These are phyloP conservation scores for Gastrolobium bilobum DNA, from an alignment of 306 rosid species.

Conservation along the genomic window DNA sequence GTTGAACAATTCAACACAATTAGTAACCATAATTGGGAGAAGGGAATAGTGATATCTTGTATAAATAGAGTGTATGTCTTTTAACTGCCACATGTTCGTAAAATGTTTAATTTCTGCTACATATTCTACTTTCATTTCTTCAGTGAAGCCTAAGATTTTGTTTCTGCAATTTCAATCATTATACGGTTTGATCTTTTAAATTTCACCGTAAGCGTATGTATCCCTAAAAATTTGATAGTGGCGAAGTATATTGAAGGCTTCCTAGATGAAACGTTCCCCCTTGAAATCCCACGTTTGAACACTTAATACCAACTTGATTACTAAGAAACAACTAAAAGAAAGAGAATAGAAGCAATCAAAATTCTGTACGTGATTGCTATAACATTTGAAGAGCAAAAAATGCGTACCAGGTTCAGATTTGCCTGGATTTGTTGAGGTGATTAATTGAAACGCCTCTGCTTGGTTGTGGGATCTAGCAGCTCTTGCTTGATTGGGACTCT, in stretches of 20 bases:
- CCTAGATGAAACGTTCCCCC: not conserved
- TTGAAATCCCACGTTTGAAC: not conserved
- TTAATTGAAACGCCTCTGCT: not conserved
- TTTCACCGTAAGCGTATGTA: not conserved
- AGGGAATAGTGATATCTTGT: slow-evolving; percentile 44
- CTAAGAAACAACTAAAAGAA: not conserved
- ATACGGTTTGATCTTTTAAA: slow-evolving; percentile 11
- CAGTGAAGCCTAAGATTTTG: not conserved
- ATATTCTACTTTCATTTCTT: slow-evolving; percentile 18
- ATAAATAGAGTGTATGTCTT: slow-evolving; percentile 34
- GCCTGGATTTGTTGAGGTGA: not conserved
- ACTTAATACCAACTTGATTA: not conserved
- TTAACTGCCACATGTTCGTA: slow-evolving; percentile 16
- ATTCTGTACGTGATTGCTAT: not conserved
- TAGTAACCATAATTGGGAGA: slow-evolving; percentile 37
- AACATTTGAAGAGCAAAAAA: slow-evolving; percentile 4
- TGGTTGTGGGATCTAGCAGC: slow-evolving; percentile 2
- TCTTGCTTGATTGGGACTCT: slow-evolving; percentile 10
- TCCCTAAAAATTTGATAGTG: not conserved
- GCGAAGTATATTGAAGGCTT: not conserved
- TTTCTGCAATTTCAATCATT: not conserved
- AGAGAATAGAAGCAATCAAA: not conserved
- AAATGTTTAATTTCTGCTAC: slow-evolving; percentile 20
- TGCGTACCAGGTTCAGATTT: slow-evolving; percentile 43
- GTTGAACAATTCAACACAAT: slow-evolving; percentile 33